A percentile compares a stretch with the other conserved stretches of the same genome.
phyloP scores from a whole-genome alignment of 2,329 filamentous ascomycete species.

The Leptographium lundbergii region DNA sequence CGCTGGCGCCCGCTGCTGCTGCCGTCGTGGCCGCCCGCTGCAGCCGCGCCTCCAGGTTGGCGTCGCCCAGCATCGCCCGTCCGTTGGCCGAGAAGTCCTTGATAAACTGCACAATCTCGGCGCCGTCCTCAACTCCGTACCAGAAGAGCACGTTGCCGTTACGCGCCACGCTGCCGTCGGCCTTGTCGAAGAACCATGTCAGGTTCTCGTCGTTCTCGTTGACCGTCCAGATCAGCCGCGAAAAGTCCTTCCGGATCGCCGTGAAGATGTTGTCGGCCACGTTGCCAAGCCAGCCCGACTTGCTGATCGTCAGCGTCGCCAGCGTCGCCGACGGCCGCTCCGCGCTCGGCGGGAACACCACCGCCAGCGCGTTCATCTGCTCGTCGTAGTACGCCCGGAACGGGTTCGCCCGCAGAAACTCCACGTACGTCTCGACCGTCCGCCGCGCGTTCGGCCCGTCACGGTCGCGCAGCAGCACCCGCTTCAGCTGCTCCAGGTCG shows the following conservation, averaged over 20 bases:
- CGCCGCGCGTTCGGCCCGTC: slow-evolving; percentile 70
- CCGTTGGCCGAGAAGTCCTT: slow-evolving; percentile 75
- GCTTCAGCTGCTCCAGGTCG: slow-evolving; percentile 65
- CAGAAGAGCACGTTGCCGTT: slow-evolving; percentile 90
- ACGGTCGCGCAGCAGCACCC: slow-evolving; percentile 68
- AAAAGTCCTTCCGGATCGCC: slow-evolving; percentile 85
- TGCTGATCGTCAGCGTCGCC: slow-evolving; percentile 84
- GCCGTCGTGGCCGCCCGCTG: slow-evolving; percentile 53
- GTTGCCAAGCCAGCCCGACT: slow-evolving; percentile 88
- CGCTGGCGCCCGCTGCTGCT: slow-evolving; percentile 1
- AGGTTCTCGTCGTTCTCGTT: slow-evolving; percentile 93
- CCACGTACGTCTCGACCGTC: slow-evolving; percentile 76
- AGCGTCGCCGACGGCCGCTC: slow-evolving; percentile 64
- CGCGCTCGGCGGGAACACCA: slow-evolving; percentile 64
- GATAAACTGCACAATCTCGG: slow-evolving; percentile 73
- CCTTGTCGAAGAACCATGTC: slow-evolving; percentile 97
- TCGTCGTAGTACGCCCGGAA: slow-evolving; percentile 96
- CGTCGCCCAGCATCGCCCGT: slow-evolving; percentile 75
- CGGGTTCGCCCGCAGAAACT: slow-evolving; percentile 59
- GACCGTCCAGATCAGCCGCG: slow-evolving; percentile 90
- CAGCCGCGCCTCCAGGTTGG: slow-evolving; percentile 78
- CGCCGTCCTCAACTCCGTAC: slow-evolving; percentile 75
- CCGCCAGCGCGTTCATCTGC: slow-evolving; percentile 79
- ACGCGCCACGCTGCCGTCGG: slow-evolving; percentile 77
- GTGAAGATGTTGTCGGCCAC: slow-evolving; percentile 91